Conservation (phyloP, 495 filamentous ascomycete genomes). For the Xylaria flabelliformis region DNA sequence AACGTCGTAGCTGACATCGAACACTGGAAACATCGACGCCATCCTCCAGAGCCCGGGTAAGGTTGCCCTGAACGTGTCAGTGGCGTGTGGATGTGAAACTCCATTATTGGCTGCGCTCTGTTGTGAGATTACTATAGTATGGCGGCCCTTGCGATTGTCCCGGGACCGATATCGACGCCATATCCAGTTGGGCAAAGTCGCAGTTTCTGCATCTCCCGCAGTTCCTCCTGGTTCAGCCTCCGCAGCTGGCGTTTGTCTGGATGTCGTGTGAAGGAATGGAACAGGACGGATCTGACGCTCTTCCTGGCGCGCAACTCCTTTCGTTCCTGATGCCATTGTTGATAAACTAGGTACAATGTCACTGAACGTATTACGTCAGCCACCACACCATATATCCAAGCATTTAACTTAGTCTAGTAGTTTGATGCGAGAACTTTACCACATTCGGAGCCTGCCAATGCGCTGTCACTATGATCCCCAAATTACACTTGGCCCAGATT, state of each 20-base stretch:
- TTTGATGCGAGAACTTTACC: constrained; percentile 5
- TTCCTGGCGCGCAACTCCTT: neutral
- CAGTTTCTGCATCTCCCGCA: neutral
- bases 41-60: constrained; percentile 59
- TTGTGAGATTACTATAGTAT: constrained; percentile 59
- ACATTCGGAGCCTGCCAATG: neutral
- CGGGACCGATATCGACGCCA: constrained; percentile 60
- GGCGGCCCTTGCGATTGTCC: constrained; percentile 74
- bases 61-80: constrained; percentile 49
- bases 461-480: constrained; percentile 8
- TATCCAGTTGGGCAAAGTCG: constrained; percentile 6
- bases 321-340: constrained; percentile 10
- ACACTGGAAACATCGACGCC: constrained; percentile 64
- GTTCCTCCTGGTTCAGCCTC: neutral
- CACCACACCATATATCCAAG: neutral
- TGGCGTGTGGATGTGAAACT: constrained; percentile 50
- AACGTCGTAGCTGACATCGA: constrained; percentile 74
- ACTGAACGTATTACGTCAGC: constrained; percentile 9
- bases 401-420: constrained; percentile 7
- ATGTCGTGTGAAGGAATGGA: constrained; percentile 3
- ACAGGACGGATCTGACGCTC: neutral
- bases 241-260: neutral
- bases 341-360: neutral
- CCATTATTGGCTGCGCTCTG: constrained; percentile 34
- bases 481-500: neutral